Base-by-base conservation (phyloP, 2,329 filamentous ascomycete species). In the Colletotrichum magnum region DNA sequence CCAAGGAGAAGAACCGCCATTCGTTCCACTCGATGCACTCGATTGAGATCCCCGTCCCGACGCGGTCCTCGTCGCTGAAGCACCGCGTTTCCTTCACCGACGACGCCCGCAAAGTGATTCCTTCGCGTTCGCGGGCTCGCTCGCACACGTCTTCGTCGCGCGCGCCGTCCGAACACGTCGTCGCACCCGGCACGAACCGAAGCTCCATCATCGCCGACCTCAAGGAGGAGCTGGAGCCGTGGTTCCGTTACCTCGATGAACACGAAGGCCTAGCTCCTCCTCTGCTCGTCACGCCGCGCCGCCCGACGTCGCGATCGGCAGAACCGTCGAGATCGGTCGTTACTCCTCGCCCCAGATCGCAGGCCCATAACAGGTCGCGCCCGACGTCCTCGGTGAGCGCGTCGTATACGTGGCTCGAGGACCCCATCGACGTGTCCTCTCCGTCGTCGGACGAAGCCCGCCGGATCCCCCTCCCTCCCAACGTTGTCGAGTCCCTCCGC, bases 401-500 rank as follows among this genome's bases (percentile, higher is more conserved):
- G 24, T 43, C 68, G 9, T 70, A 73, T 13, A 70, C 59, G 13
- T 73, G 72, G 71, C 71, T 73, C 45, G 69, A 72, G 28, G 62
- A 63, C 43, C 69, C 71, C 2, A 57, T 71, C 57, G 69, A 72
- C 53, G 57, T 66, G 3, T 62, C 62, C 5, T 54, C 71, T 2
- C 39, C 64, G 15, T 64, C 60, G 0, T 57, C 58, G 1, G 71
- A 69, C 18, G 71, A 72, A 21, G 62, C 61, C 62, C 4, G 60
- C 69, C 54, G 72, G 43, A 57, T 89, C 6, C 87, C 85, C 1
- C 79, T 90, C 0, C 86, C 87, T 0, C 82, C 85, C 1, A 83
- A 88, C 28, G 81, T 88, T 3, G 76, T 89, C 48, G 87, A 90
- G 67, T 88, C 83, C 0, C 78, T 90, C 4, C 80, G 85, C 32